A percentile compares a stretch with the other conserved stretches of the same genome.
phyloP scores from a whole-genome alignment of 139 green algal species.

The Yamagishiella unicocca region DNA sequence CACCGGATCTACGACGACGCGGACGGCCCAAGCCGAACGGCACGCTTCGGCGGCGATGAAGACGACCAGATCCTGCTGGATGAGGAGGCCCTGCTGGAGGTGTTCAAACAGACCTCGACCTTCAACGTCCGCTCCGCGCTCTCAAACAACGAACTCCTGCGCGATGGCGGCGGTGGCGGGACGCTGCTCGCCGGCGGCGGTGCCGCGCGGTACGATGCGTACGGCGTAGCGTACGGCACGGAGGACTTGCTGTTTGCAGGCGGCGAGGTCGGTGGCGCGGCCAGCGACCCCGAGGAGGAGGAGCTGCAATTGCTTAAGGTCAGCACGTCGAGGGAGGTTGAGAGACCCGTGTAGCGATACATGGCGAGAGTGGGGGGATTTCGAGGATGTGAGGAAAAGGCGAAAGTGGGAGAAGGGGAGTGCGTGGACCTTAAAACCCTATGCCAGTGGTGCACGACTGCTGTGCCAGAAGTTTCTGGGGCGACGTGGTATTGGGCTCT shows the following conservation, averaged over 20 bases:
- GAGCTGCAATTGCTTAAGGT: constrained; percentile 26
- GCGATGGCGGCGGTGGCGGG: background rate
- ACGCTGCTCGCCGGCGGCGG: background rate
- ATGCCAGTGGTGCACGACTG: too few relatives aligned
- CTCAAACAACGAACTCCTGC: constrained; percentile 70
- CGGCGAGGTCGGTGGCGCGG: background rate
- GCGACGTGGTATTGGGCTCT: too few relatives aligned
- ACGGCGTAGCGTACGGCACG: constrained; percentile 32
- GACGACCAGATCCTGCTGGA: constrained; percentile 40
- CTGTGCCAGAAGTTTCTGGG: too few relatives aligned
- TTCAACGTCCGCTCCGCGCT: constrained; percentile 86
- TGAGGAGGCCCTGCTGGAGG: constrained; percentile 78
- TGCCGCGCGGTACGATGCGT: background rate
- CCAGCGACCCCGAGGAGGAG: constrained; percentile 32
- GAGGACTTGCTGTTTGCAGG: constrained; percentile 16
- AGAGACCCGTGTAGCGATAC: too few relatives aligned
- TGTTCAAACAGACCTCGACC: constrained; percentile 91
- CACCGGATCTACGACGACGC: too few relatives aligned
- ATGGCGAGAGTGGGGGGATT: too few relatives aligned
- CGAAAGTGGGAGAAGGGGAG: too few relatives aligned
- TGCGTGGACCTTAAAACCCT: too few relatives aligned
- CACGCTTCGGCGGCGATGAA: background rate
- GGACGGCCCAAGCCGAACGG: too few relatives aligned
- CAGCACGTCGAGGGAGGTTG: too few relatives aligned
- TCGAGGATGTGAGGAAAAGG: too few relatives aligned